phyloP scores from a whole-genome alignment of 805 yeast genomes.

The Zygotorulaspora chibaensis region DNA sequence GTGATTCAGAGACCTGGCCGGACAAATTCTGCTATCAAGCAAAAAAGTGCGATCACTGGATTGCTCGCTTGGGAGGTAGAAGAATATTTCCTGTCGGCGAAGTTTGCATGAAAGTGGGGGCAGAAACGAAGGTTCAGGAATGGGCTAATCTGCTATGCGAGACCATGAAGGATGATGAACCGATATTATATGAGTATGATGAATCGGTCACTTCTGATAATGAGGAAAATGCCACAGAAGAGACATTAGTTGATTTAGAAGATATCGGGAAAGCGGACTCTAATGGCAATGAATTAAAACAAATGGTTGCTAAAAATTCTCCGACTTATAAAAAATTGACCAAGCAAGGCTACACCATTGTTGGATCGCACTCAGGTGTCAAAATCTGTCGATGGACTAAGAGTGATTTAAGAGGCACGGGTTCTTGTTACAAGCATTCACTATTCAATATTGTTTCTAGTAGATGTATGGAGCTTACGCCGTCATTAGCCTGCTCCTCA shows the following conservation, averaged over 20 bases:
- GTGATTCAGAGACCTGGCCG: conserved; percentile 84
- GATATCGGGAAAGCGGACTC: conserved; percentile 62
- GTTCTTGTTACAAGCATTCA: conserved; percentile 90
- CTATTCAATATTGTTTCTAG: conserved; percentile 88
- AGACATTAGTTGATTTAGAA: conserved; percentile 71
- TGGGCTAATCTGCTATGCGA: conserved; percentile 63
- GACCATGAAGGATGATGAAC: conserved; percentile 66
- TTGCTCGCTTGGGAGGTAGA: conserved; percentile 82
- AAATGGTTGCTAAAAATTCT: conserved; percentile 86
- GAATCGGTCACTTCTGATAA: conserved; percentile 53
- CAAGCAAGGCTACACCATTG: conserved; percentile 89
- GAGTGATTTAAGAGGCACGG: conserved; percentile 88
- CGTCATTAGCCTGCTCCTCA: conserved; percentile 88
- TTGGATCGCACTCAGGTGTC: conserved; percentile 93
- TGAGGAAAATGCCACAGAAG: conserved; percentile 37
- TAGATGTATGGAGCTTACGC: conserved; percentile 94
- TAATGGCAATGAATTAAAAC: conserved; percentile 43
- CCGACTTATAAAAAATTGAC: conserved; percentile 86
- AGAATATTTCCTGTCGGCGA: conserved; percentile 80
- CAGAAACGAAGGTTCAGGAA: conserved; percentile 53
- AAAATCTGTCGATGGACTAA: conserved; percentile 96
- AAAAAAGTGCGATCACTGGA: conserved; percentile 61
- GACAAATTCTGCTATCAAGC: conserved; percentile 86
- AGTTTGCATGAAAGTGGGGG: conserved; percentile 71
- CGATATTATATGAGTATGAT: conserved; percentile 54